Evolutionary conservation across 2,329 filamentous ascomycete species (phyloP).

Genomic region (Thermomyces lanuginosus): DNA sequence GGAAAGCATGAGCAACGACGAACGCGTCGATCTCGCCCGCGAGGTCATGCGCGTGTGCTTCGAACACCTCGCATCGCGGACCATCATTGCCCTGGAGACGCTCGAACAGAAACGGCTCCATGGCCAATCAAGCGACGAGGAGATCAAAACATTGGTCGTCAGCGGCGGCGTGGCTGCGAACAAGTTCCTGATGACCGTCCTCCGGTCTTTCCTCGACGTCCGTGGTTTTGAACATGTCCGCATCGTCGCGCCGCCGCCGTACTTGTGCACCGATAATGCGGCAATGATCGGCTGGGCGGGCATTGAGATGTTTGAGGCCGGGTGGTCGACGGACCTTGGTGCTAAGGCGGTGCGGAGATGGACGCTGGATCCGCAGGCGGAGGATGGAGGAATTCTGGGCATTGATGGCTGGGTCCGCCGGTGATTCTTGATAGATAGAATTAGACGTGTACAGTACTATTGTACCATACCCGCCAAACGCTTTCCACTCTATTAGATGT

Average conservation of each 20-base stretch:
- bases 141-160: slow-evolving; percentile 53
- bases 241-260: slow-evolving; percentile 57
- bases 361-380: slow-evolving; percentile 48
- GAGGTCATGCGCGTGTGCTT: slow-evolving; percentile 68
- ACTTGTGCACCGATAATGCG: slow-evolving; percentile 83
- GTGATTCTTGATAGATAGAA: slow-evolving; percentile 1
- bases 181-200: slow-evolving; percentile 54
- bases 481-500: too few species aligned
- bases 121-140: slow-evolving; percentile 6
- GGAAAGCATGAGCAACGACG: slow-evolving; percentile 35
- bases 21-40: slow-evolving; percentile 53
- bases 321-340: slow-evolving; percentile 48
- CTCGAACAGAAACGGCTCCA: slow-evolving; percentile 10
- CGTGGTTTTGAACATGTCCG: slow-evolving; percentile 46
- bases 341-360: slow-evolving; percentile 51
- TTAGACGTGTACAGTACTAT: too few species aligned
- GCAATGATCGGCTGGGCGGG: slow-evolving; percentile 95
- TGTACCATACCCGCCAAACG: too few species aligned
- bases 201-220: slow-evolving; percentile 44
- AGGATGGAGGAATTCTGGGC: slow-evolving; percentile 53
- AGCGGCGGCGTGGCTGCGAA: slow-evolving; percentile 88
- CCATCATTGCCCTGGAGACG: slow-evolving; percentile 51
- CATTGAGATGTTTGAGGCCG: slow-evolving; percentile 75
- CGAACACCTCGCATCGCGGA: slow-evolving; percentile 65
- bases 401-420: slow-evolving; percentile 33